These are phyloP conservation scores for Bryopsis sp. DNA, from an alignment of 139 green algal genomes.

Conservation along the genomic window DNA sequence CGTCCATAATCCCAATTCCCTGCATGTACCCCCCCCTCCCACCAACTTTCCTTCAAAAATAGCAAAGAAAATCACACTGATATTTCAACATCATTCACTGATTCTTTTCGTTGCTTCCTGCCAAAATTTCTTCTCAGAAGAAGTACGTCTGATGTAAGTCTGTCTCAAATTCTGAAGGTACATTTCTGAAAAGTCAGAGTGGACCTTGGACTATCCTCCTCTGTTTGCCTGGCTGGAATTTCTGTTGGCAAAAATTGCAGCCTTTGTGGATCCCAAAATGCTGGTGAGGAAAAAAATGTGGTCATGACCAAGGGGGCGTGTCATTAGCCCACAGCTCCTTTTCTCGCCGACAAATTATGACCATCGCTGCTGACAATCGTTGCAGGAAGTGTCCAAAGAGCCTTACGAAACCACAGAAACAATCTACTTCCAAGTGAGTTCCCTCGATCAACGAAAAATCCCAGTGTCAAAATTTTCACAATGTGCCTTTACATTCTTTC, in stretches of 20 bases:
- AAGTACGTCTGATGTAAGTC: no score
- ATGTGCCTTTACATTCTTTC: no score
- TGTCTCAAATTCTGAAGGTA: constrained; percentile 63
- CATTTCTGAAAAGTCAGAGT: constrained; percentile 69
- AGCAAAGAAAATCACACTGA: not conserved
- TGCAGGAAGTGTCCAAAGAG: constrained; percentile 47
- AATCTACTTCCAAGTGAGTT: constrained; percentile 63
- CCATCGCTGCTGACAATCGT: no score
- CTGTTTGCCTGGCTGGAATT: constrained; percentile 94
- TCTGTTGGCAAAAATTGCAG: constrained; percentile 49
- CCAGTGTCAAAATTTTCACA: no score
- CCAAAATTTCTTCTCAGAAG: no score
- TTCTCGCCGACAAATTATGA: no score
- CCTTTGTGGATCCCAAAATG: constrained; percentile 67
- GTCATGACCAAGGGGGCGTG: not conserved
- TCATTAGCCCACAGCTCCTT: not conserved
- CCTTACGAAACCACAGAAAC: constrained; percentile 55
- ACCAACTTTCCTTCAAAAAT: not conserved
- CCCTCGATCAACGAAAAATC: no score
- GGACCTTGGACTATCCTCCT: constrained; percentile 96
- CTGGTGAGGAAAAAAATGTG: constrained; percentile 28
- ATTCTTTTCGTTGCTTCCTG: no score
- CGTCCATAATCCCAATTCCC: no score
- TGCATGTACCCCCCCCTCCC: not conserved
- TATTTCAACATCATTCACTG: no score